Evolutionary conservation across 768 basidiomycete genomes (phyloP), one percentile per base, ranked within the genome.

Genomic region (Rhizopogon salebrosus): DNA sequence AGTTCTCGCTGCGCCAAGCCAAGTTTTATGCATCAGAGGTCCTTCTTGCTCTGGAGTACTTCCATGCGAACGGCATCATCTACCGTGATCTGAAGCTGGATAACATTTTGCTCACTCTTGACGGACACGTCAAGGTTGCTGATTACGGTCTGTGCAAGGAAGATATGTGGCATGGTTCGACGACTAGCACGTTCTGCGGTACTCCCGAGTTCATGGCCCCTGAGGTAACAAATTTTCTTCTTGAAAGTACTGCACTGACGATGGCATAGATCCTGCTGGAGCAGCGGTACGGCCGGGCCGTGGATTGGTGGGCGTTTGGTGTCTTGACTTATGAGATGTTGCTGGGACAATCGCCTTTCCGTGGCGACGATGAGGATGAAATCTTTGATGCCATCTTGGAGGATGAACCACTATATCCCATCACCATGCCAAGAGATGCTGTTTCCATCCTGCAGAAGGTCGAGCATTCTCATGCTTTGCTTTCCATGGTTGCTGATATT

Each of bases 301-400:
- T 99, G 38, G 97, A 99, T 66, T 99, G 97, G 97, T 99, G 97
- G 97, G 97, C 97, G 11, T 98, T 98, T 67, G 97, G 97, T 58
- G 97, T 99, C 4, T 72, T 99, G 61, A 98, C 89, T 23, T 99
- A 99, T 67, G 97, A 99, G 73, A 99, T 99, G 97, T 72, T 99
- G 50, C 79, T 98, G 23, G 97, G 97, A 41, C 97, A 98, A 72
- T 98, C 97, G 4, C 97, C 97, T 3, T 99, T 99, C 87, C 87
- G 95, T 41, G 97, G 97, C 53, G 97, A 99, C 62, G 97, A 98
- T 60, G 97, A 98, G 69, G 97, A 99, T 64, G 97, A 99, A 76
- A 98, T 99, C 54, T 99, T 98, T 67, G 97, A 99, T 69, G 97
- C 97, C 37, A 98, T 99, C 60, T 72, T 99, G 29, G 97, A 98